Base-by-base conservation (phyloP, 2,329 filamentous ascomycete genomes). In the Pseudogymnoascus sp. region DNA sequence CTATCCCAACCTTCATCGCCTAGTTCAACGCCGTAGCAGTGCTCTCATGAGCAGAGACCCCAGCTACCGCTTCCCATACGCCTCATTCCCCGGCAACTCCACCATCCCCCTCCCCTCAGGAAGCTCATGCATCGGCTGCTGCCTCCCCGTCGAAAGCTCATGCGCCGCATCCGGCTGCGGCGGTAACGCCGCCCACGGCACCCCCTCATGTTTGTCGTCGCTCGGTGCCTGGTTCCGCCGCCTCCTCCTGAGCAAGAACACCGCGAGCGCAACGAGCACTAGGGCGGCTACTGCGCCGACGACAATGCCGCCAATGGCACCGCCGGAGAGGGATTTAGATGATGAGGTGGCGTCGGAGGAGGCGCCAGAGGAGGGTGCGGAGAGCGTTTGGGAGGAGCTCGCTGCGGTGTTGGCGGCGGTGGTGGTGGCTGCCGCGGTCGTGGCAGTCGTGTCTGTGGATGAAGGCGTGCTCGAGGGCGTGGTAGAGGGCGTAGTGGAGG, bases 171-270 rank as follows among this genome's bases (percentile, higher is more conserved):
- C 44, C 44, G 4, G 3, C 3, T 31, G 15, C 23, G 23, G 44
- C 44, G 23, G 44, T 15, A 31, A 2, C 23, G 44, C 23, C 44
- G 23, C 44, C 23, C 23, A 31, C 23, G 44, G 44, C 8, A 31
- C 15, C 8, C 23, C 23, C 44, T 10, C 44, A 2, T 53, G 26
- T 4, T 28, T 17, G 3, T 17, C 15, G 11, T 17, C 40, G 13
- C 6, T 50, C 44, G 8, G 9, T 17, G 4, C 8, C 26, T 28
- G 26, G 13, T 5, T 28, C 9, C 31, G 23, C 3, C 23, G 44
- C 44, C 44, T 7, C 44, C 67, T 67, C 62, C 60, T 62, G 15
- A 63, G 7, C 10, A 63, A 36, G 61, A 63, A 60, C 28, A 53
- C 19, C 2, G n/a, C 38, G 31, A 50, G 35, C n/a, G 44, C 61